A percentile compares a stretch with the other conserved stretches of the same genome.
phyloP scores from a whole-genome alignment of 805 yeast species.

The Ascoidea asiatica region DNA sequence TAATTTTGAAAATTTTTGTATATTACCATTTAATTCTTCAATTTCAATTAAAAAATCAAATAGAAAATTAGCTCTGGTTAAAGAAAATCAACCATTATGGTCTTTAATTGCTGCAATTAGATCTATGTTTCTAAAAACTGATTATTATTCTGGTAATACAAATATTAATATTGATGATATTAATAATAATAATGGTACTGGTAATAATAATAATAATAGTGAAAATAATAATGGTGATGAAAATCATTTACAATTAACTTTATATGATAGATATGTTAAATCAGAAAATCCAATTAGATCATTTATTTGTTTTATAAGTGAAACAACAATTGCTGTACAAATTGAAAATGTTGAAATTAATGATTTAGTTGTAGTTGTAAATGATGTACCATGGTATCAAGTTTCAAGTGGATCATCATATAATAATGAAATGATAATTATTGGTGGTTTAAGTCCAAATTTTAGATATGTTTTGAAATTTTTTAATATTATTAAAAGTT shows the following conservation, averaged over 20 bases:
- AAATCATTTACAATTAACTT: constrained; percentile 12
- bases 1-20: background rate
- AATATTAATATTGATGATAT: constrained; percentile 10
- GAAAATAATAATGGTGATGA: constrained; percentile 9
- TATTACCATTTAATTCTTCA: background rate
- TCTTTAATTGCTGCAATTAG: constrained; percentile 33
- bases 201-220: constrained; percentile 18
- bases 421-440: constrained; percentile 35
- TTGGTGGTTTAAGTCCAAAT: constrained; percentile 48
- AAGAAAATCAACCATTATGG: constrained; percentile 34
- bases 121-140: constrained; percentile 30
- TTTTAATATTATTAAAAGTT: constrained; percentile 20
- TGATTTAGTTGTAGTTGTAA: constrained; percentile 32
- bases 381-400: constrained; percentile 62
- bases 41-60: background rate
- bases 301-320: constrained; percentile 34
- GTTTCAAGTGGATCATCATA: constrained; percentile 35
- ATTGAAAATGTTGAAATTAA: constrained; percentile 29
- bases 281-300: constrained; percentile 9
- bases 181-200: constrained; percentile 12
- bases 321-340: constrained; percentile 36
- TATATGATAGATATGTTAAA: background rate
- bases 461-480: constrained; percentile 47
- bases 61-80: background rate
- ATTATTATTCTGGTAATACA: constrained; percentile 26